Conservation (phyloP, 2,329 filamentous ascomycete species). For the Leptodontidium sp. region DNA sequence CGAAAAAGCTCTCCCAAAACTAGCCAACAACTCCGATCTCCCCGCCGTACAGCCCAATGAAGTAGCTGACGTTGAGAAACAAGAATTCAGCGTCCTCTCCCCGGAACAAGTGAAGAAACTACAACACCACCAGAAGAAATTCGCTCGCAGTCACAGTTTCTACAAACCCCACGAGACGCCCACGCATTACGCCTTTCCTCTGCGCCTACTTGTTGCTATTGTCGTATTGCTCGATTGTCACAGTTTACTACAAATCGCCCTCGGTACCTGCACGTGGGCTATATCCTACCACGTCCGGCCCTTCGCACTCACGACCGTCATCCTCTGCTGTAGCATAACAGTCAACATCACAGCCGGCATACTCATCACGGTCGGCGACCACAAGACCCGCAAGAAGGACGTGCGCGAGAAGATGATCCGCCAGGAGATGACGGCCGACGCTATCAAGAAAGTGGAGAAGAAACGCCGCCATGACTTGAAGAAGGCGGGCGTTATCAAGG, state of each 20-base stretch:
- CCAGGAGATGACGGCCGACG: slow-evolving; percentile 76
- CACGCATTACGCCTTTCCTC: slow-evolving; percentile 82
- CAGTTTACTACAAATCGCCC: slow-evolving; percentile 79
- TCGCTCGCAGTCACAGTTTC: slow-evolving; percentile 84
- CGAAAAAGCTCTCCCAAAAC: slow-evolving; percentile 62
- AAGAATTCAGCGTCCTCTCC: slow-evolving; percentile 69
- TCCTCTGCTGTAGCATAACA: slow-evolving; percentile 80
- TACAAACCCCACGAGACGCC: slow-evolving; percentile 89
- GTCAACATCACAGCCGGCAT: slow-evolving; percentile 81
- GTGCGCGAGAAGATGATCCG: slow-evolving; percentile 79
- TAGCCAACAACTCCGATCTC: slow-evolving; percentile 69
- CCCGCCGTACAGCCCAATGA: slow-evolving; percentile 49
- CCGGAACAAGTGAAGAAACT: slow-evolving; percentile 72
- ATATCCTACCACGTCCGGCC: slow-evolving; percentile 76
- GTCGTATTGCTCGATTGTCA: slow-evolving; percentile 83
- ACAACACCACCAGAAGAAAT: slow-evolving; percentile 80
- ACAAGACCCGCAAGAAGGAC: slow-evolving; percentile 83
- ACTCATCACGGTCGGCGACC: slow-evolving; percentile 79
- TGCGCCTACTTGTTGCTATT: slow-evolving; percentile 76
- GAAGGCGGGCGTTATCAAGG: slow-evolving; percentile 15
- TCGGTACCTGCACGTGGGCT: slow-evolving; percentile 81
- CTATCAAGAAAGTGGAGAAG: slow-evolving; percentile 56
- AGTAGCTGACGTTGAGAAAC: slow-evolving; percentile 43
- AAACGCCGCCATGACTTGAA: slow-evolving; percentile 41
- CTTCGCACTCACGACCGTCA: slow-evolving; percentile 78